Evolutionary conservation across 108 stramenopile genomes (phyloP).

Genomic region (Skeletonema menzelii): DNA sequence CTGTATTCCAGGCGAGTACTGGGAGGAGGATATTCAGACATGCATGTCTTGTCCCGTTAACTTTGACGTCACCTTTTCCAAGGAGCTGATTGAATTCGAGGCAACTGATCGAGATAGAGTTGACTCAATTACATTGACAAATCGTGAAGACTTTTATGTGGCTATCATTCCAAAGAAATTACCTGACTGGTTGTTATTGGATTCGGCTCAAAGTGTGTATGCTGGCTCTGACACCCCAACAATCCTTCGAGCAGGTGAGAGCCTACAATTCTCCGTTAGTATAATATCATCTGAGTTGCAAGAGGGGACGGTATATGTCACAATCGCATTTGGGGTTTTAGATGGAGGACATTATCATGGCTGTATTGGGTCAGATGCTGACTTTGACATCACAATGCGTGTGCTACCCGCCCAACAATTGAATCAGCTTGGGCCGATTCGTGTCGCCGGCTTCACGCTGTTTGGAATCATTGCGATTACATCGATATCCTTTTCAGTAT

Average conservation of each 20-base stretch:
- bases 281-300: conserved; percentile 2
- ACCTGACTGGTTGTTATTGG: conserved; percentile 12
- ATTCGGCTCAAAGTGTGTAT: not conserved
- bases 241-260: conserved; percentile 7
- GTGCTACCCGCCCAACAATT: conserved; percentile 11
- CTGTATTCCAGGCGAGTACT: conserved; percentile 23
- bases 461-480: conserved; percentile 18
- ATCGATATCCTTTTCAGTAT: conserved; percentile 16
- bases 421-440: conserved; percentile 16
- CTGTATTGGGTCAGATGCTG: conserved; percentile 20
- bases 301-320: conserved; percentile 9
- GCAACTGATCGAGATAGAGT: not conserved
- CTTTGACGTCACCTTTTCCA: conserved; percentile 12
- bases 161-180: conserved; percentile 14
- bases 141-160: conserved; percentile 5
- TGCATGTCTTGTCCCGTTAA: conserved; percentile 3
- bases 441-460: conserved; percentile 10
- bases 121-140: conserved; percentile 6
- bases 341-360: conserved; percentile 27
- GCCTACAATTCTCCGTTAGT: not conserved
- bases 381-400: conserved; percentile 18
- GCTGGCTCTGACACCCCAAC: conserved; percentile 3
- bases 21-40: conserved; percentile 18
- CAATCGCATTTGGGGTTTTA: conserved; percentile 16
- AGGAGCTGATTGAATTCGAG: conserved; percentile 9